These are phyloP conservation scores for Sapria himalayana DNA, from an alignment of 345 rosid genomes.

Conservation along the genomic window DNA sequence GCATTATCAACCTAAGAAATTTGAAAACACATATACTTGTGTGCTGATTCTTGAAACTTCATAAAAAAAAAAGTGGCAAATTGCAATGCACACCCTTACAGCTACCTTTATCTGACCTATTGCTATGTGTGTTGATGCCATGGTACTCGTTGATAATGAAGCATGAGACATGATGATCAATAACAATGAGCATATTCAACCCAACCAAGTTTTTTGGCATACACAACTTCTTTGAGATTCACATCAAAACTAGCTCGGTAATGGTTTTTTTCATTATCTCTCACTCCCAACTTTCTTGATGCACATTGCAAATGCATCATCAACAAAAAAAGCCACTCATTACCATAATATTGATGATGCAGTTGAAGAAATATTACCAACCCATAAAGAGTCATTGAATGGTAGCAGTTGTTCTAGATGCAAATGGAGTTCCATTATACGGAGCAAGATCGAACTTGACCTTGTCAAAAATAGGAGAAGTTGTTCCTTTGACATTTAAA, in stretches of 20 bases:
- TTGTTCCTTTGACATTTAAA: constrained; percentile 26
- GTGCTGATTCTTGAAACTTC: too few relatives aligned
- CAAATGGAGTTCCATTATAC: constrained; percentile 43
- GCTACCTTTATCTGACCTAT: too few relatives aligned
- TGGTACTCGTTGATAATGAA: too few relatives aligned
- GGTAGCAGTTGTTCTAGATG: constrained; percentile 36
- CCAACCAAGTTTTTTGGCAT: constrained; percentile 62
- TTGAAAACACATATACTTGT: too few relatives aligned
- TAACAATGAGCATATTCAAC: constrained; percentile 41
- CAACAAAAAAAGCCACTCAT: too few relatives aligned
- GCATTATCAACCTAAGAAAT: too few relatives aligned
- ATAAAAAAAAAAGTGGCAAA: too few relatives aligned
- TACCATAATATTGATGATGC: constrained; percentile 9
- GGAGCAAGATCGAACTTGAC: constrained; percentile 51
- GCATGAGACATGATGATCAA: too few relatives aligned
- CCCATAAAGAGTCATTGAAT: constrained; percentile 39
- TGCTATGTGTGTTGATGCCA: too few relatives aligned
- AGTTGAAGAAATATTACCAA: constrained; percentile 61
- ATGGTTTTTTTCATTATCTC: background rate
- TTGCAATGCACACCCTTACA: too few relatives aligned
- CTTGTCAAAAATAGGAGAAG: constrained; percentile 23
- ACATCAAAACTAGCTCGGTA: constrained; percentile 52
- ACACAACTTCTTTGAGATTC: constrained; percentile 40
- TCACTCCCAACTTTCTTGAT: background rate
- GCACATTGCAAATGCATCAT: too few relatives aligned